Percentiles rank a stretch among this genome's conserved stretches.
phyloP scores from a whole-genome alignment of 2,329 filamentous ascomycete species.

The Colletotrichum siamense region DNA sequence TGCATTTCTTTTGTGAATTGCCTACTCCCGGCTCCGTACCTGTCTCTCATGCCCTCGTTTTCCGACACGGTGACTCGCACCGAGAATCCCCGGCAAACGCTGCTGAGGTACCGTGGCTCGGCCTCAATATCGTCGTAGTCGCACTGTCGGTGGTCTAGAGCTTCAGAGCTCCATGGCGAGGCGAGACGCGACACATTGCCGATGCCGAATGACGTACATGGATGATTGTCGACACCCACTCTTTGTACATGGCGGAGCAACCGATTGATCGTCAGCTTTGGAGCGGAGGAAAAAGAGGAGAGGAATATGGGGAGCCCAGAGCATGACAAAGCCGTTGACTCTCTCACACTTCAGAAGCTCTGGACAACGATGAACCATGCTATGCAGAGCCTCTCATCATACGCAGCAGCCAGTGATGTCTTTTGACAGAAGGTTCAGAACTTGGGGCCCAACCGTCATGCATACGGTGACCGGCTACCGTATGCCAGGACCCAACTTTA shows the following conservation, averaged over 20 bases:
- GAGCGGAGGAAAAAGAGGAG: slow-evolving; percentile 8
- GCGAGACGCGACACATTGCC: slow-evolving; percentile 18
- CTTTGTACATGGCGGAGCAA: slow-evolving; percentile 13
- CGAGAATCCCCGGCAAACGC: not conserved
- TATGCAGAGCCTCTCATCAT: not conserved
- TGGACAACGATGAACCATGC: slow-evolving; percentile 21
- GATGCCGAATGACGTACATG: slow-evolving; percentile 21
- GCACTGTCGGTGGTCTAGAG: slow-evolving; percentile 6
- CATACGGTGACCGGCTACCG: slow-evolving; percentile 7
- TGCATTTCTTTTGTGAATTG: slow-evolving; percentile 11
- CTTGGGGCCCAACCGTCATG: slow-evolving; percentile 2
- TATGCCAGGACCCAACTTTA: slow-evolving; percentile 5
- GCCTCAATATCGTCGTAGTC: not conserved
- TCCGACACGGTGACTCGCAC: not conserved
- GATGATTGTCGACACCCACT: slow-evolving; percentile 11
- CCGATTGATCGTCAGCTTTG: slow-evolving; percentile 11
- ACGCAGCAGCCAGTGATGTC: not conserved
- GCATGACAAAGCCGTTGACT: slow-evolving; percentile 10
- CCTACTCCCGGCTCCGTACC: not conserved
- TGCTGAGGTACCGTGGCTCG: not conserved
- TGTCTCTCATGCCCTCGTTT: not conserved
- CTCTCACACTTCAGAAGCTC: slow-evolving; percentile 1
- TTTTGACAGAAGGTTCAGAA: not conserved
- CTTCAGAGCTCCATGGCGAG: slow-evolving; percentile 1
- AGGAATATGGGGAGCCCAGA: not conserved